Evolutionary conservation across 352 stramenopile species (phyloP).

Genomic region (Globisporangium parvum): DNA sequence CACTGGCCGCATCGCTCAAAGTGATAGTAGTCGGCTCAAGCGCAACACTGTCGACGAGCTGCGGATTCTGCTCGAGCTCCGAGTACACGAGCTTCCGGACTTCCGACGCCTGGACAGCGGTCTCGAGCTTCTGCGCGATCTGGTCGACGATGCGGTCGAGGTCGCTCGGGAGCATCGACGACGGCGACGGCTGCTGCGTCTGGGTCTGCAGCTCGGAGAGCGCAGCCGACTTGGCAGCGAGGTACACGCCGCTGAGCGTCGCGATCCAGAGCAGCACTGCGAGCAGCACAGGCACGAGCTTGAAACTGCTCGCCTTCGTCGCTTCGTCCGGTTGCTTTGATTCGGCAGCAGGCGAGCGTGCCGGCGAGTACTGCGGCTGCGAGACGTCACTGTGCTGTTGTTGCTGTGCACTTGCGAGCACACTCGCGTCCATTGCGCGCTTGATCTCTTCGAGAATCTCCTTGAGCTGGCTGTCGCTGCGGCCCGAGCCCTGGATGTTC

Average conservation of each 20-base stretch:
- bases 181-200: slow-evolving; percentile 2
- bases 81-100: slow-evolving; percentile 16
- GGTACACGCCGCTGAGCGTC: slow-evolving; percentile 18
- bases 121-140: slow-evolving; percentile 17
- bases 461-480: slow-evolving; percentile 15
- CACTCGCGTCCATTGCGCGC: slow-evolving; percentile 9
- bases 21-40: no score
- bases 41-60: slow-evolving; percentile 5
- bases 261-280: slow-evolving; percentile 14
- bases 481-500: slow-evolving; percentile 9
- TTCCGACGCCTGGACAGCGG: slow-evolving; percentile 9
- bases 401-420: background rate
- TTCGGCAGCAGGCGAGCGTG: background rate
- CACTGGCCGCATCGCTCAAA: background rate
- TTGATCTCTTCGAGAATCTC: slow-evolving; percentile 18
- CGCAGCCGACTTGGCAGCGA: slow-evolving; percentile 15
- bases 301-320: slow-evolving; percentile 1
- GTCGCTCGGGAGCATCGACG: slow-evolving; percentile 15
- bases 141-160: slow-evolving; percentile 17
- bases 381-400: background rate
- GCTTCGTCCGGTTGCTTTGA: background rate
- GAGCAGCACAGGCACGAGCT: slow-evolving; percentile 6
- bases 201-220: slow-evolving; percentile 15
- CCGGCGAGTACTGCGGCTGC: slow-evolving; percentile 1
- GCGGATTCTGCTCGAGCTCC: slow-evolving; percentile 13